Conservation (phyloP, 1,139 yeast species). For the Spathaspora sp. region DNA sequence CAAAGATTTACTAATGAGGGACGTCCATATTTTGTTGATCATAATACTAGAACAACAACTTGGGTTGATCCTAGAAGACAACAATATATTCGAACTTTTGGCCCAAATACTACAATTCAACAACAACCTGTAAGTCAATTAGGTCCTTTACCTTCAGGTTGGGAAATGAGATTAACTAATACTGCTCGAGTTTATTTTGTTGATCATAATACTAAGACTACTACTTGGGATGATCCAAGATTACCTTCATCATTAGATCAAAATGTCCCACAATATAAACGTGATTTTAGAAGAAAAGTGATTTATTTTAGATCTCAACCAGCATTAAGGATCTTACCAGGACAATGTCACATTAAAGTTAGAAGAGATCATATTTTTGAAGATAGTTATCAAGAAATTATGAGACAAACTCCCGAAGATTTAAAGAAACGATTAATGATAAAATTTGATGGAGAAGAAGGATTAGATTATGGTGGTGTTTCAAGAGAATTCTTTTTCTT, state of each 20-base stretch:
- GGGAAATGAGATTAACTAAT: conserved; percentile 99
- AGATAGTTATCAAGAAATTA: conserved; percentile 95
- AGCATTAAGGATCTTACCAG: conserved; percentile 93
- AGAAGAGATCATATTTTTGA: conserved; percentile 96
- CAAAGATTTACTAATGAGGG: conserved; percentile 98
- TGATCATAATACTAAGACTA: conserved; percentile 97
- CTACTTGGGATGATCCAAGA: conserved; percentile 99
- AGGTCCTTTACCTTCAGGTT: conserved; percentile 97
- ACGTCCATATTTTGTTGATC: conserved; percentile 96
- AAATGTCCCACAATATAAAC: conserved; percentile 97
- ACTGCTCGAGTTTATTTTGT: conserved; percentile 98
- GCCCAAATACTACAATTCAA: conserved; percentile 85
- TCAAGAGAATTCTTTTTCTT: conserved; percentile 96
- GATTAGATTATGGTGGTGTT: conserved; percentile 98
- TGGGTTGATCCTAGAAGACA: conserved; percentile 99
- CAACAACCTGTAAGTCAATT: conserved; percentile 98
- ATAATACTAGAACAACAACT: conserved; percentile 96
- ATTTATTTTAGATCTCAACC: conserved; percentile 98
- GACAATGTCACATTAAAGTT: conserved; percentile 97
- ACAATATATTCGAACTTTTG: conserved; percentile 94
- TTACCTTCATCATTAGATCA: conserved; percentile 96
- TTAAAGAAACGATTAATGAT: conserved; percentile 96
- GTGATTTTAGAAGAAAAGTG: conserved; percentile 96
- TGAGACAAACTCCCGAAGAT: conserved; percentile 98
- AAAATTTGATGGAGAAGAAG: conserved; percentile 98